Base-by-base conservation (phyloP, 495 filamentous ascomycete species). In the Penicillium waksmanii region DNA sequence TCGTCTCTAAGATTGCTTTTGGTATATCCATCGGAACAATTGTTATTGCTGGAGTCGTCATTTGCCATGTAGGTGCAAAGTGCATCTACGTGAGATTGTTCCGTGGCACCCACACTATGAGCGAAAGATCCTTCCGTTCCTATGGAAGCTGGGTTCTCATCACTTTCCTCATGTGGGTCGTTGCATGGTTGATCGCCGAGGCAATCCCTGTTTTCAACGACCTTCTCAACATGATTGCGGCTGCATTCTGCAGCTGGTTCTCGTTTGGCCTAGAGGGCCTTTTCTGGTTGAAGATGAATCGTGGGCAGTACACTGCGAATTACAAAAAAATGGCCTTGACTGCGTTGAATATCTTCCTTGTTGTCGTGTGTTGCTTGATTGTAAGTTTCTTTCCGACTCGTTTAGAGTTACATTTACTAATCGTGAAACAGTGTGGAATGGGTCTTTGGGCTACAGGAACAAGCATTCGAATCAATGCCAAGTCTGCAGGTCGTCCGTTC, bases 1-100 rank as follows among this genome's bases (percentile, higher is more conserved):
- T 84, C 0, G 68, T 93, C 15, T 82, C 84, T 57, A 92, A 90
- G 71, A 71, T 93, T 12, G 87, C 89, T 2, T 95, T 88, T 62
- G 90, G 90, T 5, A 74, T 94, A 47, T 90, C 89, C 4, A 74
- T 90, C 10, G 90, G 90, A 0, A 90, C 88, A 55, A 78, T 89
- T 57, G 74, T 89, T 43, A 78, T 89, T 33, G 81, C 83, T 3
- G 87, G 87, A 56, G 87, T 92, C 25, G 85, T 92, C 64, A 85
- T 88, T 67, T 88, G 83, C 71, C 79, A 82, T 47, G 77, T 82
- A 10, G 80, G 77, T 3, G 62, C 58, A 42, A 87, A 87, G 62
- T 89, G 87, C 58, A 78, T 91, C 56, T 87, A 86, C 64, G 81
- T 84, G 5, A 80, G 86, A 3, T 54, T 86, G 9, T 87, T 84